Evolutionary conservation across 2,329 filamentous ascomycete genomes (phyloP).

Genomic region (Hysterium pulicare): DNA sequence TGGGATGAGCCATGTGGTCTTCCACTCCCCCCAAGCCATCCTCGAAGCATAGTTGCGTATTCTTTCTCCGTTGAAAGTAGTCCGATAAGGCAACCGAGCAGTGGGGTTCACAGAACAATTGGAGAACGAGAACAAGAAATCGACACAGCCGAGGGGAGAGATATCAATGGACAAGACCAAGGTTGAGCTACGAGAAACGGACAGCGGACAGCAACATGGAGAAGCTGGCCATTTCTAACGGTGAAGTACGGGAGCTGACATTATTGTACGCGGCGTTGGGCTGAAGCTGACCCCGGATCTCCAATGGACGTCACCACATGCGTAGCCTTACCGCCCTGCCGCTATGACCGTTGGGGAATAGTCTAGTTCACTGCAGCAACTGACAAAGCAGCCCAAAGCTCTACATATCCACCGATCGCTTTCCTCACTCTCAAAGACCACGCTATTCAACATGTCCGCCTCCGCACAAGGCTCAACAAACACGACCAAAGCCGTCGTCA

Average conservation of each 20-base stretch:
- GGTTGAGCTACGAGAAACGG: neutral
- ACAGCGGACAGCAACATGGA: neutral
- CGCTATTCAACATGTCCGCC: constrained; percentile 45
- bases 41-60: constrained; percentile 25
- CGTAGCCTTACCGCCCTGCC: too few species aligned
- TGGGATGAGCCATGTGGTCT: constrained; percentile 45
- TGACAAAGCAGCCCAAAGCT: neutral
- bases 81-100: neutral
- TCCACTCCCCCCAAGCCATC: constrained; percentile 38
- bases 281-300: too few species aligned
- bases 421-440: neutral
- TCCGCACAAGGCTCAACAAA: constrained; percentile 36
- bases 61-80: too few species aligned
- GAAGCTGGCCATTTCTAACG: too few species aligned
- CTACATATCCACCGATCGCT: neutral
- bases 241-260: too few species aligned
- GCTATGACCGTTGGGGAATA: too few species aligned
- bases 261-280: too few species aligned
- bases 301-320: too few species aligned
- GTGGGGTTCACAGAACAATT: neutral
- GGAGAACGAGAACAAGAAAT: neutral
- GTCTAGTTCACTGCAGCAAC: too few species aligned
- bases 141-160: neutral
- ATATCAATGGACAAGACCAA: neutral
- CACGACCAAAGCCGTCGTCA: constrained; percentile 41